Evolutionary conservation across 495 filamentous ascomycete genomes (phyloP).

Genomic region (Penicillium nucicola): DNA sequence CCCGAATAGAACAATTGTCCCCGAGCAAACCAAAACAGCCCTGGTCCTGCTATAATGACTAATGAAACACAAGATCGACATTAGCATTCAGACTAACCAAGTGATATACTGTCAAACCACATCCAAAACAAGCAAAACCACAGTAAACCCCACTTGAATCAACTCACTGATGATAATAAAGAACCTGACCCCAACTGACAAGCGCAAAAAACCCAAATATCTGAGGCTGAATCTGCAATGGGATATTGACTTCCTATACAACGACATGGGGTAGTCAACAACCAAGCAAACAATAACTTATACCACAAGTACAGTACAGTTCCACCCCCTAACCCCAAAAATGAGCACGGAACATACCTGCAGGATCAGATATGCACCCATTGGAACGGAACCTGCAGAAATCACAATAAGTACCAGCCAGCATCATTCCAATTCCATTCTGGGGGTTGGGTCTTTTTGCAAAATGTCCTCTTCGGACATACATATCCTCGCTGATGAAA

Average conservation of each 20-base stretch:
- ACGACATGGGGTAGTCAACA: background rate
- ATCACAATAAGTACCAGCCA: background rate
- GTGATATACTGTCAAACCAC: background rate
- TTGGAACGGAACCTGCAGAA: slow-evolving; percentile 44
- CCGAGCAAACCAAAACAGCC: slow-evolving; percentile 39
- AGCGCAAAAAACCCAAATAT: slow-evolving; percentile 62
- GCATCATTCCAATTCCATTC: background rate
- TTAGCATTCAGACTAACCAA: background rate
- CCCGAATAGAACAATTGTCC: slow-evolving; percentile 46
- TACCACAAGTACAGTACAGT: too few species aligned
- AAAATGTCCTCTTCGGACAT: background rate
- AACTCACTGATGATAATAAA: slow-evolving; percentile 60
- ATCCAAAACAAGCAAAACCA: background rate
- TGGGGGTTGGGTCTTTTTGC: background rate
- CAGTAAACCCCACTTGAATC: slow-evolving; percentile 12
- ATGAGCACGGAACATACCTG: slow-evolving; percentile 27
- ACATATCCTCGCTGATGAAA: background rate
- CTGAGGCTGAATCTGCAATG: slow-evolving; percentile 72
- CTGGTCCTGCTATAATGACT: slow-evolving; percentile 54
- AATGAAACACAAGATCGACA: background rate
- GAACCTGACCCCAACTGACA: slow-evolving; percentile 63
- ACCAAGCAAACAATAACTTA: too few species aligned
- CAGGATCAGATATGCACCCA: slow-evolving; percentile 52
- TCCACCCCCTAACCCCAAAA: background rate
- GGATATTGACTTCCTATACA: slow-evolving; percentile 66